phyloP scores from a whole-genome alignment of 768 basidiomycete genomes.

The Cyclocybe cylindracea region DNA sequence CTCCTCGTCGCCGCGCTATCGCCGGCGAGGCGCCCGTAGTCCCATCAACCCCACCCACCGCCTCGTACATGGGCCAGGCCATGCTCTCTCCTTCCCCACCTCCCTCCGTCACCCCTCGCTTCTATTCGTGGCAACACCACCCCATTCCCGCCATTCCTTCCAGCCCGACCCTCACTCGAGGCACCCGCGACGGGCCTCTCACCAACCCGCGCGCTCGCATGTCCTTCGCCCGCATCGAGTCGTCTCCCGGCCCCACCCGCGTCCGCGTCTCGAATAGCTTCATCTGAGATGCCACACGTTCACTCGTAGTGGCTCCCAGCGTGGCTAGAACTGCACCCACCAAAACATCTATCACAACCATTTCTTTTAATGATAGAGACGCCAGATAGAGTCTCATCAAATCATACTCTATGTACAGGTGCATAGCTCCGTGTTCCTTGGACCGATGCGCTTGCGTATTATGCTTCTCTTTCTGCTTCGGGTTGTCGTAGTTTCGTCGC shows the following conservation, averaged over 20 bases:
- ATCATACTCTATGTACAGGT: slow-evolving; percentile 14
- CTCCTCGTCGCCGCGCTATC: slow-evolving; percentile 11
- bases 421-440: slow-evolving; percentile 6
- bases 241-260: slow-evolving; percentile 34
- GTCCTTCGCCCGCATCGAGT: slow-evolving; percentile 55
- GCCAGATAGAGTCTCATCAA: slow-evolving; percentile 7
- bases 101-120: slow-evolving; percentile 54
- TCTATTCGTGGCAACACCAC: slow-evolving; percentile 54
- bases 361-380: slow-evolving; percentile 13
- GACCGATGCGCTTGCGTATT: slow-evolving; percentile 5
- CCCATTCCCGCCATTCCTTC: slow-evolving; percentile 27
- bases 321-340: not conserved
- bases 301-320: slow-evolving; percentile 10
- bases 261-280: slow-evolving; percentile 46
- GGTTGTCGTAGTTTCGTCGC: slow-evolving; percentile 2
- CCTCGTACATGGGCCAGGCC: slow-evolving; percentile 20
- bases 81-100: slow-evolving; percentile 53
- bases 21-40: not conserved
- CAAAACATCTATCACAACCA: slow-evolving; percentile 15
- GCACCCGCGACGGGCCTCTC: slow-evolving; percentile 44
- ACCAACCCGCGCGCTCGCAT: slow-evolving; percentile 60
- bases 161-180: slow-evolving; percentile 34
- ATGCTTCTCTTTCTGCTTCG: slow-evolving; percentile 1
- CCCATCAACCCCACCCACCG: slow-evolving; percentile 26
- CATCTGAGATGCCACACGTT: slow-evolving; percentile 22